phyloP scores from a whole-genome alignment of 1,284 basidiomycete species.

The Sparassis latifolia region DNA sequence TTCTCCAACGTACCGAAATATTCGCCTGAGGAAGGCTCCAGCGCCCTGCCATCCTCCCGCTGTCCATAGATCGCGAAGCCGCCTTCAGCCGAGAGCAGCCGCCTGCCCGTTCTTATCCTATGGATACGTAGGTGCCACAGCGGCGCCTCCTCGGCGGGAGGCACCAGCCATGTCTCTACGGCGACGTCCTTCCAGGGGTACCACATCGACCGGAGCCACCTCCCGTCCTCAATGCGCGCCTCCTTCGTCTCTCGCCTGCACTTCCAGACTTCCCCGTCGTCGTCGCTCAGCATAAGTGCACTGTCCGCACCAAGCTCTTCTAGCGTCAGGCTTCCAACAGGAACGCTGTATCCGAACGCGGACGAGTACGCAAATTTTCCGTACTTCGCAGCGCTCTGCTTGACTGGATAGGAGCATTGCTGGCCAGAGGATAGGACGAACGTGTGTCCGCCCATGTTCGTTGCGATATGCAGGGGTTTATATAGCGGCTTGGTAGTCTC shows the following conservation, averaged over 20 bases:
- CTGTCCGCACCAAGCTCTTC: conserved; percentile 69
- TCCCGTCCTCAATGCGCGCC: conserved; percentile 49
- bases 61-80: conserved; percentile 72
- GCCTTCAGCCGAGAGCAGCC: conserved; percentile 57
- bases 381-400: conserved; percentile 74
- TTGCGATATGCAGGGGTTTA: conserved; percentile 65
- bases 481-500: conserved; percentile 43
- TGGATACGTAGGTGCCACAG: conserved; percentile 70
- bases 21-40: conserved; percentile 38
- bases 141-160: conserved; percentile 48
- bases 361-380: conserved; percentile 72
- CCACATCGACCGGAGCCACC: conserved; percentile 65
- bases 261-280: conserved; percentile 66
- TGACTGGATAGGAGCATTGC: conserved; percentile 73
- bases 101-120: conserved; percentile 46
- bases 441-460: conserved; percentile 55
- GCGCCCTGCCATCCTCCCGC: conserved; percentile 51
- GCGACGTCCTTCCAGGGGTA: conserved; percentile 67
- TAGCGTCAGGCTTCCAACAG: conserved; percentile 59
- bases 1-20: conserved; percentile 42
- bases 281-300: conserved; percentile 63
- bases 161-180: conserved; percentile 72
- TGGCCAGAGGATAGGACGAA: conserved; percentile 74
- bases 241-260: conserved; percentile 57
- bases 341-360: conserved; percentile 71